Base-by-base conservation (phyloP, 805 yeast genomes). In the Candida germanica region DNA sequence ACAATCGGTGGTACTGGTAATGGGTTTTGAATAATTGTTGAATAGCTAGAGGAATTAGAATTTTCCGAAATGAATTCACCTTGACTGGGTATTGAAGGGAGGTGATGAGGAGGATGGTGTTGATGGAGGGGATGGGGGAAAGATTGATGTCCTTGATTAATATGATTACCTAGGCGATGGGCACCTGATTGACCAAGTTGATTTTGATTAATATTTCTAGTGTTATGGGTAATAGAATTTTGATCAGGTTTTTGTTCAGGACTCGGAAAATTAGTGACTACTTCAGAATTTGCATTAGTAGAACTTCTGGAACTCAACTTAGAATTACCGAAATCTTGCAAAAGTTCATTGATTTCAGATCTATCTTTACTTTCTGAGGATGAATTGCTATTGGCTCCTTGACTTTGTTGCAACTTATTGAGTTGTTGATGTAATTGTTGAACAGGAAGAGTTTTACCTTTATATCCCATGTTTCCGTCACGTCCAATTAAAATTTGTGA, bases 251-350 rank as follows among this genome's bases (percentile, higher is more conserved):
- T 13, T n/a, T n/a, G n/a, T 28, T 40, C 47, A 4, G 49, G 49
- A 6, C 38, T 38, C 10, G 47, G 38, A 15, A 29, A 26, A 22
- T 34, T 36, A 2, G 48, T 42, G 5, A 39, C 49, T 2, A 36
- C 33, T 9, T 35, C 38, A 5, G 42, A 36, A 22, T 38, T 43
- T 11, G 43, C 27, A 32, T 41, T 37, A n/a, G 48, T 41, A 1
- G 50, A 43, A 12, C 35, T 33, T 25, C 25, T 41, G 2, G 50
- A 44, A 21, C 44, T 40, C 13, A 44, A 29, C 14, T 38, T 42
- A 16, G 43, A 38, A 27, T 40, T 47, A 4, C 50, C 48, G 33
- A 44, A 44, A 25, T 43, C 50, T 4, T 42, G 38, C 18, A 47
- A 27, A 10, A 46, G 32, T n/a, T 42, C 45, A 17, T 31, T 36